These are phyloP conservation scores for Aspergillus sp. DNA, from an alignment of 2,329 filamentous ascomycete species.

Conservation along the genomic window DNA sequence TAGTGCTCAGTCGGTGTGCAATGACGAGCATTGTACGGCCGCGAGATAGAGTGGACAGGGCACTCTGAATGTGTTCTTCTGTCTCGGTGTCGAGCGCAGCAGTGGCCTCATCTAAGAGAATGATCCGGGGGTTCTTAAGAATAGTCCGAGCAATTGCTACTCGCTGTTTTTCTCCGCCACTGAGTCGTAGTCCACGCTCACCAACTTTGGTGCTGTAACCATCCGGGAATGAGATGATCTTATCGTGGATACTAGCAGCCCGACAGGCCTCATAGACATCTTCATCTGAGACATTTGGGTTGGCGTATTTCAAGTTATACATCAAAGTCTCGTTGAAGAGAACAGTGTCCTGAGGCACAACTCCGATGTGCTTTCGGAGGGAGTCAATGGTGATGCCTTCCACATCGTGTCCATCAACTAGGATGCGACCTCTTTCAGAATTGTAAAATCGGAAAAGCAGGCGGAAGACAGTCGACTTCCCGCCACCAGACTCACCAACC, in stretches of 20 bases:
- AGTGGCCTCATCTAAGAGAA: slow-evolving; percentile 90
- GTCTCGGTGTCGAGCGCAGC: slow-evolving; percentile 89
- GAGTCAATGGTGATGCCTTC: slow-evolving; percentile 89
- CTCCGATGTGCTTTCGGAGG: slow-evolving; percentile 85
- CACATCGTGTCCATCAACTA: slow-evolving; percentile 81
- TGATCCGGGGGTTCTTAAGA: slow-evolving; percentile 86
- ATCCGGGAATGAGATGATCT: slow-evolving; percentile 85
- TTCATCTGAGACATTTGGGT: slow-evolving; percentile 75
- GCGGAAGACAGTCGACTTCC: slow-evolving; percentile 95
- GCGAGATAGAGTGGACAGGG: slow-evolving; percentile 75
- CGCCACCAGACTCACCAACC: slow-evolving; percentile 93
- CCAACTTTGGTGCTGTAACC: slow-evolving; percentile 87
- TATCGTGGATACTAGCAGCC: slow-evolving; percentile 88
- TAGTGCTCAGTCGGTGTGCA: slow-evolving; percentile 83
- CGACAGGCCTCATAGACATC: slow-evolving; percentile 79
- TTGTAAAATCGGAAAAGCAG: slow-evolving; percentile 98
- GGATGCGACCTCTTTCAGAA: slow-evolving; percentile 72
- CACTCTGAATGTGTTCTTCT: slow-evolving; percentile 88
- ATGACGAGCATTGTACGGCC: slow-evolving; percentile 94
- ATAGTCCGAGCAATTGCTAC: slow-evolving; percentile 93
- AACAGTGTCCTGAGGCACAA: slow-evolving; percentile 95
- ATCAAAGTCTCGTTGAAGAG: slow-evolving; percentile 92
- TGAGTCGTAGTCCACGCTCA: slow-evolving; percentile 81
- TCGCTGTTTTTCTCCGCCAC: slow-evolving; percentile 89
- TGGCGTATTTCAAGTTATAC: slow-evolving; percentile 92